Conservation (phyloP, 306 rosid species). For the Rosa multiflora region DNA sequence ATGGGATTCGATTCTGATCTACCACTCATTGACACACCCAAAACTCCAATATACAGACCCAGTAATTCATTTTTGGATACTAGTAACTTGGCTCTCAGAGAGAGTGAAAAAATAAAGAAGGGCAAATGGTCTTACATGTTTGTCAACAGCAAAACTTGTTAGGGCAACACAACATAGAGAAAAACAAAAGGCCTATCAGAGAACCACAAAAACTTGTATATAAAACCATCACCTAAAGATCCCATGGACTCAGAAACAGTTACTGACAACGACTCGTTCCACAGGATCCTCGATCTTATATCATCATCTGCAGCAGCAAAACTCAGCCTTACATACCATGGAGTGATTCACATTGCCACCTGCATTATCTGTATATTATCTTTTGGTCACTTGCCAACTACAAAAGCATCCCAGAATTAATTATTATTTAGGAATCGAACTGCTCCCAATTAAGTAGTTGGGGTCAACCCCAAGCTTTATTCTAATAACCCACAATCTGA, state of each 20-base stretch:
- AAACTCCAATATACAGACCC: not conserved
- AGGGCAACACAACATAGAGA: conserved; percentile 25
- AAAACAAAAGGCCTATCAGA: conserved; percentile 27
- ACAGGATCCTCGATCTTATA: not conserved
- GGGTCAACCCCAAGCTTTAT: conserved; percentile 40
- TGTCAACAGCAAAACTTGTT: conserved; percentile 23
- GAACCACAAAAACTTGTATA: not conserved
- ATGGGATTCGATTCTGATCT: not conserved
- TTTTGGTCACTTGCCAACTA: conserved; percentile 31
- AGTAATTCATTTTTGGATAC: not conserved
- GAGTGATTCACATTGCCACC: not conserved
- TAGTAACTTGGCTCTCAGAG: not conserved
- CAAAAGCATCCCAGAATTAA: conserved; percentile 35
- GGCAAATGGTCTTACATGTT: conserved; percentile 19
- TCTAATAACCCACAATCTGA: conserved; percentile 24
- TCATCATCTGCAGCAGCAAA: conserved; percentile 2
- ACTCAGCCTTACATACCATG: not conserved
- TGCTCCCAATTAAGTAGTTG: conserved; percentile 18
- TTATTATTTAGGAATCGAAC: not conserved
- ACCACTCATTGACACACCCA: not conserved
- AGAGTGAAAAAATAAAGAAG: not conserved
- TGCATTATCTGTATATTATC: conserved; percentile 10
- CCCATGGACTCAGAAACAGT: conserved; percentile 2
- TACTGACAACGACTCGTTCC: conserved; percentile 18
- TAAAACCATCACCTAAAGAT: not conserved